A percentile compares a stretch with the other conserved stretches of the same genome.
Conservation (phyloP, 768 basidiomycete species). For the Cystobasidium onofrii region DNA sequence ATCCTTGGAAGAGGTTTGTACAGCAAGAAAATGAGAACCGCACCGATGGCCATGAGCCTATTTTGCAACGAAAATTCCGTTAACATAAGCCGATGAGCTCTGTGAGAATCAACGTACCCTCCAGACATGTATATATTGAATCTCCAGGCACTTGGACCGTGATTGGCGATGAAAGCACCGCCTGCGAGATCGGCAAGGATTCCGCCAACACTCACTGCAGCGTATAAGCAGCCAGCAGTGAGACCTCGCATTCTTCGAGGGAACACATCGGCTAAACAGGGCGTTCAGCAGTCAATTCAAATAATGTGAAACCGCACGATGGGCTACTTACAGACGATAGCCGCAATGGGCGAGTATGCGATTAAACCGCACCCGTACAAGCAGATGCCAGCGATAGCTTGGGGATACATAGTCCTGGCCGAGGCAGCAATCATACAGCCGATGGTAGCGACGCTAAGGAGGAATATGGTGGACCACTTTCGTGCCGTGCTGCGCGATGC, state of each 20-base stretch:
- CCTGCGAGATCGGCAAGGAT: slow-evolving; percentile 1
- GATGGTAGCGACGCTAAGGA: neutral
- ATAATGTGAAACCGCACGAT: neutral
- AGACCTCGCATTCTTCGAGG: slow-evolving; percentile 26
- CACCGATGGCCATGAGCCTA: neutral
- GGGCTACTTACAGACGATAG: neutral
- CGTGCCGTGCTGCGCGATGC: neutral
- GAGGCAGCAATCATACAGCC: neutral
- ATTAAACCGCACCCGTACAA: slow-evolving; percentile 3
- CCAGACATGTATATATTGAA: neutral
- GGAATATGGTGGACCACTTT: slow-evolving; percentile 7
- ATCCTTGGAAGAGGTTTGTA: slow-evolving; percentile 6
- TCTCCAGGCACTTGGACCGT: slow-evolving; percentile 15
- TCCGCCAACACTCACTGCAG: neutral
- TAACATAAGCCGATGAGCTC: neutral
- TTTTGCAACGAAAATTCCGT: neutral
- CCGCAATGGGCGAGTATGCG: slow-evolving; percentile 9
- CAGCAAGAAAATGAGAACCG: neutral
- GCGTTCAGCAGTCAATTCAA: neutral
- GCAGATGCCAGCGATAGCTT: slow-evolving; percentile 22
- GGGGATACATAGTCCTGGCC: neutral
- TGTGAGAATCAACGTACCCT: neutral
- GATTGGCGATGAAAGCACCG: slow-evolving; percentile 13
- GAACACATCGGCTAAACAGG: neutral
- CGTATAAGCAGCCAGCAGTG: slow-evolving; percentile 8